Base-by-base conservation (phyloP, 2,329 filamentous ascomycete species). In the Aspergillus hiratsukae region DNA sequence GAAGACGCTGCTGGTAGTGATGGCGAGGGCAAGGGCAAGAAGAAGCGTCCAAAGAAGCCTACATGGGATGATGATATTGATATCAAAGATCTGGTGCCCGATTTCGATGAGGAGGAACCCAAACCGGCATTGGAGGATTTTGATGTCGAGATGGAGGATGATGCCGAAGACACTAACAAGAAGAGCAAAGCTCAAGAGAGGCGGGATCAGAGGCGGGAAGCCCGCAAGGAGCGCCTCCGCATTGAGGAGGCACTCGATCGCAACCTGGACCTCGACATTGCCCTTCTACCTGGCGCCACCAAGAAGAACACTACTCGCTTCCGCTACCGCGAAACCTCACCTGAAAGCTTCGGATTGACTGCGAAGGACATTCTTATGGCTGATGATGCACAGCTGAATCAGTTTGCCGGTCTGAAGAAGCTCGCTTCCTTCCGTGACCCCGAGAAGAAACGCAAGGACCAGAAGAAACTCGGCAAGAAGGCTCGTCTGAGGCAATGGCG, bases 11-110 rank as follows among this genome's bases (percentile, higher is more conserved):
- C 74, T 7, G 77, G 70, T n/a, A 80, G 76, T 50, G 82, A 77
- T 43, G 75, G 76, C 19, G 70, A 67, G 63, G 58, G 49, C 56
- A 69, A 51, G 54, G 52, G 53, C 28, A 86, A 84, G 71, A 86
- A 83, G 69, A 85, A 84, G 63, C 87, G 81, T 61, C 76, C 83
- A 9, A 91, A 90, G 80, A 96, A 96, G 76, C 91, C 90, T 9
- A 89, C 86, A 60, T 99, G 93, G 88, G 90, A 97, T 66, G 91
- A 97, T 68, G 94, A 99, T 70, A 97, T 99, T 66, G 92, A 97
- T 70, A 97, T 99, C 77, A 91, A 89, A 59, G 93, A 96, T 72
- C 81, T 97, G 51, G 78, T 96, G 28, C 91, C 91, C 1, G 90
- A 96, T 59, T 96, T 95, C 69, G 85, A 90, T 21, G 89, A 90